Evolutionary conservation across 495 filamentous ascomycete species (phyloP).

Genomic region (Apiosordaria backusii): DNA sequence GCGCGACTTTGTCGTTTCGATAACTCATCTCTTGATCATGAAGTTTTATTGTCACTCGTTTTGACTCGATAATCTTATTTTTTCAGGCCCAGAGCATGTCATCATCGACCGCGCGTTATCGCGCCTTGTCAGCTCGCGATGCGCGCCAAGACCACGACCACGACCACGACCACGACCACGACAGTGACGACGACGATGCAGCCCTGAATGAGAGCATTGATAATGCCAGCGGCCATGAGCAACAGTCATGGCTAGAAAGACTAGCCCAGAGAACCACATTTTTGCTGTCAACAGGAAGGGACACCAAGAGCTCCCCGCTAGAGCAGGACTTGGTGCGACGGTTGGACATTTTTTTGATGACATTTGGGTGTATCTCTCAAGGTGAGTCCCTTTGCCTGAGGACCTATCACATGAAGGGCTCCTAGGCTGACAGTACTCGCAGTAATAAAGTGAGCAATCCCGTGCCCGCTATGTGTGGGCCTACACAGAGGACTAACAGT

Average conservation of each 20-base stretch:
- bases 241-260: neutral
- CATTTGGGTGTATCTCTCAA: constrained; percentile 43
- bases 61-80: neutral
- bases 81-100: neutral
- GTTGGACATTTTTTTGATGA: constrained; percentile 41
- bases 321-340: constrained; percentile 39
- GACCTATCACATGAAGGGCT: constrained; percentile 6
- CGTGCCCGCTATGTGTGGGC: neutral
- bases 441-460: constrained; percentile 34
- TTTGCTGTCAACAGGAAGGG: neutral
- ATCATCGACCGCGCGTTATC: neutral
- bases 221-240: neutral
- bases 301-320: constrained; percentile 20
- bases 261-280: neutral
- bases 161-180: neutral
- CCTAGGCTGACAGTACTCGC: neutral
- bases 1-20: neutral
- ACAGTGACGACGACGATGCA: neutral
- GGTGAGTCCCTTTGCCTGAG: constrained; percentile 16
- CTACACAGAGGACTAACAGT: neutral
- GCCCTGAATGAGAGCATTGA: neutral
- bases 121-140: neutral
- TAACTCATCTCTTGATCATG: neutral
- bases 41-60: neutral
- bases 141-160: neutral